Evolutionary conservation across 2,329 filamentous ascomycete genomes (phyloP).

Genomic region (Didymella pomorum): DNA sequence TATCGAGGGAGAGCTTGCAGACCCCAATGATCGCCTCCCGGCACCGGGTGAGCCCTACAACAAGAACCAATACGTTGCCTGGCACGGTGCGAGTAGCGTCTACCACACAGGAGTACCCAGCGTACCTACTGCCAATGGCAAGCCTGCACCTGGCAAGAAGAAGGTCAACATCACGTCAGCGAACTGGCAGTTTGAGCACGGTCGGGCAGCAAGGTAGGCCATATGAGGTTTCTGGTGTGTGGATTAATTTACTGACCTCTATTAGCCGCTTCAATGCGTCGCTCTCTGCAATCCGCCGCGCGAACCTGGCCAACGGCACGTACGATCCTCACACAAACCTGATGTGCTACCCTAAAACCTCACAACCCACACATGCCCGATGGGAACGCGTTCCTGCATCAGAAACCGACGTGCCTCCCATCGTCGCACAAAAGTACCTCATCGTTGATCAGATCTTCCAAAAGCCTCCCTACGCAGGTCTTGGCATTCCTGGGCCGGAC

Average conservation of each 20-base stretch:
- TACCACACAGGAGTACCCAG: conserved; percentile 85
- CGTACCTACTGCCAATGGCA: conserved; percentile 77
- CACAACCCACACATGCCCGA: conserved; percentile 87
- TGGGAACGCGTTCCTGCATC: conserved; percentile 74
- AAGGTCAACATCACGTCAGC: conserved; percentile 88
- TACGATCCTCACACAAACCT: conserved; percentile 95
- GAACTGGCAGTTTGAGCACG: conserved; percentile 98
- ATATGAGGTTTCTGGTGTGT: neutral
- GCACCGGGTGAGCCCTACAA: conserved; percentile 88
- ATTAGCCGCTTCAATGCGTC: conserved; percentile 82
- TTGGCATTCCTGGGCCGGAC: conserved; percentile 68
- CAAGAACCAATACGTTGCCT: conserved; percentile 98
- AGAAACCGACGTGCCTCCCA: conserved; percentile 58
- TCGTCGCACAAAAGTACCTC: conserved; percentile 68
- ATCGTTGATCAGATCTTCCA: conserved; percentile 69
- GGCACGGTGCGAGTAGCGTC: conserved; percentile 95
- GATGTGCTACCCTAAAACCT: conserved; percentile 85
- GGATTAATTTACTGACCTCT: conserved; percentile 27
- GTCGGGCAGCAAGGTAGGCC: conserved; percentile 84
- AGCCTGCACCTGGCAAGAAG: conserved; percentile 77
- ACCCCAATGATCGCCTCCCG: conserved; percentile 83
- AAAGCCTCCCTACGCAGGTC: conserved; percentile 64
- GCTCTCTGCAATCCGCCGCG: conserved; percentile 72
- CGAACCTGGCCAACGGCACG: conserved; percentile 72
- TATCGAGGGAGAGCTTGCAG: conserved; percentile 87